Percentiles rank a stretch among this genome's conserved stretches.
Conservation (phyloP, 441 rosid species). For the Bruguiera hainesii region DNA sequence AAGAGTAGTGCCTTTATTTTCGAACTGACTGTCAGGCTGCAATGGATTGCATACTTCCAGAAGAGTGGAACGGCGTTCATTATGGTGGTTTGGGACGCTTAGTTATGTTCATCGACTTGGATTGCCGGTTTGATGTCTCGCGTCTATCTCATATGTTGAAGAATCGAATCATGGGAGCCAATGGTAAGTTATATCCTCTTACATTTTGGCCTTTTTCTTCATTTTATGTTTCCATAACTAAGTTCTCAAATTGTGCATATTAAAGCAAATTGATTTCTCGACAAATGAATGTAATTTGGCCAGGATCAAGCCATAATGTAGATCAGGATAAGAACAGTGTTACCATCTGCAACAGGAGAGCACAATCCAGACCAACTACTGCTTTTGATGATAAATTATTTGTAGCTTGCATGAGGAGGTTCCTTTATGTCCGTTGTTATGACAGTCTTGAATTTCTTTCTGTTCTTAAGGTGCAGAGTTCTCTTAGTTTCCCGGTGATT, state of each 20-base stretch:
- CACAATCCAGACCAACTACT: not conserved
- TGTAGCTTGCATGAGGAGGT: slow-evolving; percentile 55
- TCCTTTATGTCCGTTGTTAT: slow-evolving; percentile 67
- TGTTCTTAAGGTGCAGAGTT: slow-evolving; percentile 57
- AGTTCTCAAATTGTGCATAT: not conserved
- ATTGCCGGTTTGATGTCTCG: slow-evolving; percentile 62
- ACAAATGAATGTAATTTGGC: not conserved
- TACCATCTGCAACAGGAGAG: not conserved
- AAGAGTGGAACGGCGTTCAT: slow-evolving; percentile 52
- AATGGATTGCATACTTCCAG: slow-evolving; percentile 69
- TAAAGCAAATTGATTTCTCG: not conserved
- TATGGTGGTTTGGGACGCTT: slow-evolving; percentile 65
- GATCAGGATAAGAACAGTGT: slow-evolving; percentile 5
- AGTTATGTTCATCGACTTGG: slow-evolving; percentile 68
- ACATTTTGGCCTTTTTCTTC: not conserved
- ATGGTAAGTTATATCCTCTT: slow-evolving; percentile 20
- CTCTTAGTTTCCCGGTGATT: not conserved
- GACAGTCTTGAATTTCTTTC: slow-evolving; percentile 65
- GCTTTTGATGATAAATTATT: slow-evolving; percentile 45
- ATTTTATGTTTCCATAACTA: not conserved
- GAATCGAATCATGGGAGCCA: slow-evolving; percentile 44
- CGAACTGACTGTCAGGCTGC: slow-evolving; percentile 32
- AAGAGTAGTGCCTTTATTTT: too few relatives aligned
- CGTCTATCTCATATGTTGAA: slow-evolving; percentile 62
- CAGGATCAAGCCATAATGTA: slow-evolving; percentile 25